These are phyloP conservation scores for Maudiozyma serrabonitensis DNA, from an alignment of 805 yeast species.

Conservation along the genomic window DNA sequence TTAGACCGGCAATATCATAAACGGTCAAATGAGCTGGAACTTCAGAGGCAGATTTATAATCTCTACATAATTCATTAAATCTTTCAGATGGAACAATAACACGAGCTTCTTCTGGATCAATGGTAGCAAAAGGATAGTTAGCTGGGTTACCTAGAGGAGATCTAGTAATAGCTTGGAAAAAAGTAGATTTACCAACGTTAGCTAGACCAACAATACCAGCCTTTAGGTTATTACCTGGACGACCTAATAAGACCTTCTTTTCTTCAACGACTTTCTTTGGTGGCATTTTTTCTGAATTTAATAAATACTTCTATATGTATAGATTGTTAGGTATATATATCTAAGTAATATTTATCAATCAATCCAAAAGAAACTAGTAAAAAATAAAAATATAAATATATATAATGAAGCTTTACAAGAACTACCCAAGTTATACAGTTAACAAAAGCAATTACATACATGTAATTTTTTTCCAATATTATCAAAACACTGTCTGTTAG, in stretches of 20 bases:
- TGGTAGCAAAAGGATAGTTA: constrained; percentile 76
- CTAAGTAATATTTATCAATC: not conserved
- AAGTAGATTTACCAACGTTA: constrained; percentile 71
- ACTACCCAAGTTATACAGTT: too few species aligned
- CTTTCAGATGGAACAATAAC: constrained; percentile 88
- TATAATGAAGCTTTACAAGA: too few species aligned
- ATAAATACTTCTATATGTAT: not conserved
- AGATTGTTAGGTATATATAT: not conserved
- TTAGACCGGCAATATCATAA: constrained; percentile 95
- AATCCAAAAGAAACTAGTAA: too few species aligned
- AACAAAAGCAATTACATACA: too few species aligned
- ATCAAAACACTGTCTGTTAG: too few species aligned
- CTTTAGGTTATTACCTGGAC: constrained; percentile 54
- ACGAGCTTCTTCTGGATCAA: constrained; percentile 96
- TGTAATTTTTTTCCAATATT: too few species aligned
- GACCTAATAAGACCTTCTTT: constrained; percentile 68
- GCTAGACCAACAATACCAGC: constrained; percentile 77
- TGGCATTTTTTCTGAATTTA: constrained; percentile 19
- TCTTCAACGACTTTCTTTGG: constrained; percentile 37
- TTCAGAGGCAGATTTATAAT: constrained; percentile 74
- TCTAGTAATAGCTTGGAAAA: constrained; percentile 72
- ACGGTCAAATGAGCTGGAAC: constrained; percentile 91
- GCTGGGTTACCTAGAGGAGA: constrained; percentile 65
- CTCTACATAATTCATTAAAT: constrained; percentile 62
- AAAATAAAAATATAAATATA: too few species aligned